A percentile compares a stretch with the other conserved stretches of the same genome.
Conservation (phyloP, 2,329 filamentous ascomycete genomes). For the Pseudogymnoascus sp. region DNA sequence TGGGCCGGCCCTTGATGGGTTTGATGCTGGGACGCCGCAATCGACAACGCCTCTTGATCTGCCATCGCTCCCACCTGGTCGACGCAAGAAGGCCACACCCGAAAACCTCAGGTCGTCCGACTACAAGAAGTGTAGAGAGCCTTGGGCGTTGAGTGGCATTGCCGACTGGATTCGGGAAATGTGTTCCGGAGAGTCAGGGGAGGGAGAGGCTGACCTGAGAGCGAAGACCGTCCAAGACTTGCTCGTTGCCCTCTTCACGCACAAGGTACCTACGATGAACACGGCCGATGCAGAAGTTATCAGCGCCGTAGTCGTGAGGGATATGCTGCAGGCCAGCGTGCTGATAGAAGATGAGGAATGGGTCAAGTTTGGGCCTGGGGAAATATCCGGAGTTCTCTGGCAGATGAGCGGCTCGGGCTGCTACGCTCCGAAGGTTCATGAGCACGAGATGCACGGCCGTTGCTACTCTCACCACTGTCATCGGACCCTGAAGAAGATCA, state of each 20-base stretch:
- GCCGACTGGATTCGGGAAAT: slow-evolving; percentile 80
- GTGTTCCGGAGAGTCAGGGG: slow-evolving; percentile 46
- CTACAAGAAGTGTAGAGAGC: slow-evolving; percentile 77
- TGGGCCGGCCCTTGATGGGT: slow-evolving; percentile 48
- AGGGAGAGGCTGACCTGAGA: slow-evolving; percentile 83
- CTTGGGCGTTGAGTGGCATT: slow-evolving; percentile 89
- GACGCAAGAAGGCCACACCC: slow-evolving; percentile 77
- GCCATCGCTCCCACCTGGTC: slow-evolving; percentile 71
- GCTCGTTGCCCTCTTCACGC: slow-evolving; percentile 79
- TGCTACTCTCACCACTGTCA: slow-evolving; percentile 96
- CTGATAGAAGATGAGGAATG: slow-evolving; percentile 90
- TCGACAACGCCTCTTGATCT: slow-evolving; percentile 66
- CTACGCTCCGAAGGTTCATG: slow-evolving; percentile 77
- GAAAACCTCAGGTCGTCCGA: slow-evolving; percentile 74
- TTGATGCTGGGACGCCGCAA: slow-evolving; percentile 45
- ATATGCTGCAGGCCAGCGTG: slow-evolving; percentile 72
- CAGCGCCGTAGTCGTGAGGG: slow-evolving; percentile 66
- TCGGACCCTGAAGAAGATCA: slow-evolving; percentile 88
- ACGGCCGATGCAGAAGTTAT: slow-evolving; percentile 90
- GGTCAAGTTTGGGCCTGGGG: slow-evolving; percentile 81
- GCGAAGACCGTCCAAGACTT: slow-evolving; percentile 80
- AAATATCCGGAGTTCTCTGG: slow-evolving; percentile 83
- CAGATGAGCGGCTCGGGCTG: slow-evolving; percentile 89
- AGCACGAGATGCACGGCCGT: slow-evolving; percentile 55
- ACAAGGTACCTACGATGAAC: slow-evolving; percentile 97